Conservation (phyloP, 352 stramenopile genomes). For the Phytophthora melonis region DNA sequence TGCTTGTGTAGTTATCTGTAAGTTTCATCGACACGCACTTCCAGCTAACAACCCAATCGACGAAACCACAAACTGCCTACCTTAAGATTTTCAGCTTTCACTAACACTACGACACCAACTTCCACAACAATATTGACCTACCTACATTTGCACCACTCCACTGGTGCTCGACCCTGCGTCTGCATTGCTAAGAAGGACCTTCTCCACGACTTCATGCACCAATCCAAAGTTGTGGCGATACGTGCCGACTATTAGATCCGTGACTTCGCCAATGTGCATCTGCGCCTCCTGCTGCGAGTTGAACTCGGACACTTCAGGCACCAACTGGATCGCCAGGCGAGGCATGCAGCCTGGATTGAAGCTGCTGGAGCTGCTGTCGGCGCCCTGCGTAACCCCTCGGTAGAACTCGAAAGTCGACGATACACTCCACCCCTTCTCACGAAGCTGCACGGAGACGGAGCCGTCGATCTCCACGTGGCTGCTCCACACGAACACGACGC, state of each 20-base stretch:
- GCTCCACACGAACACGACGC: conserved; percentile 45
- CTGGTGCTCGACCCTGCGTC: neutral
- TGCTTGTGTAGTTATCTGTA: no score
- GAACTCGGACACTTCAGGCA: conserved; percentile 30
- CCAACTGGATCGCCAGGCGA: conserved; percentile 37
- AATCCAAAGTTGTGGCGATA: conserved; percentile 35
- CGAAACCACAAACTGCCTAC: neutral
- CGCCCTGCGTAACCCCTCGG: conserved; percentile 15
- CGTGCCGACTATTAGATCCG: conserved; percentile 37
- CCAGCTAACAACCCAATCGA: neutral
- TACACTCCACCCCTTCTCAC: conserved; percentile 42
- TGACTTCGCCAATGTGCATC: conserved; percentile 35
- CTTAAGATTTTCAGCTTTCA: neutral
- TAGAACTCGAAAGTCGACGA: conserved; percentile 40
- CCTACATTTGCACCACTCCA: neutral
- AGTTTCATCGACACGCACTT: no score
- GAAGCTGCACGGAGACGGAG: conserved; percentile 35
- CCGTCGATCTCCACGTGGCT: conserved; percentile 40
- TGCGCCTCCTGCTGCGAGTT: conserved; percentile 31
- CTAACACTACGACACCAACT: neutral
- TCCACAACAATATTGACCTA: neutral
- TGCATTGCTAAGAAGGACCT: conserved; percentile 11
- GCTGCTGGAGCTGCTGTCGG: conserved; percentile 18
- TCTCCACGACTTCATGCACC: conserved; percentile 35
- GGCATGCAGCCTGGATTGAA: conserved; percentile 25